phyloP scores from a whole-genome alignment of 495 filamentous ascomycete genomes.

The Geopyxis carbonaria region DNA sequence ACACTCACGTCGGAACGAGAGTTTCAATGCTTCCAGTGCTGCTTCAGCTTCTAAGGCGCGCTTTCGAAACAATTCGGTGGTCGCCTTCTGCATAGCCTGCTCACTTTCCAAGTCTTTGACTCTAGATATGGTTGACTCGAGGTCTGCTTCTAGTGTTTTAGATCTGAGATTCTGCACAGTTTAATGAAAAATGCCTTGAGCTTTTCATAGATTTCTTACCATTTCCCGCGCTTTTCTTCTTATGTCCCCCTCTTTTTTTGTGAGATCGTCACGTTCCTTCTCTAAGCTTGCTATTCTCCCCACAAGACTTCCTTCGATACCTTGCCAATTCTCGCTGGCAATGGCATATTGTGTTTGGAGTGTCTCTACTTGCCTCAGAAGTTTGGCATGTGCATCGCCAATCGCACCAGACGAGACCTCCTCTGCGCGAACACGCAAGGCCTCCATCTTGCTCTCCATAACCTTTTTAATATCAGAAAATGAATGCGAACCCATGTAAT shows the following conservation, averaged over 20 bases:
- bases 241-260: constrained; percentile 68
- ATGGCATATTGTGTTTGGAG: constrained; percentile 88
- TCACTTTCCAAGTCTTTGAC: constrained; percentile 43
- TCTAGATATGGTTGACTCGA: constrained; percentile 51
- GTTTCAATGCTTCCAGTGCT: constrained; percentile 27
- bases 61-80: constrained; percentile 44
- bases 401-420: constrained; percentile 69
- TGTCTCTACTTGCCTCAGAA: constrained; percentile 86
- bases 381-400: constrained; percentile 74
- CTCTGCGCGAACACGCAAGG: constrained; percentile 67
- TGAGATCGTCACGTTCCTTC: constrained; percentile 72
- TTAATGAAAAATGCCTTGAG: constrained; percentile 2
- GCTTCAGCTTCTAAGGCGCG: constrained; percentile 50
- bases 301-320: constrained; percentile 69
- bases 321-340: constrained; percentile 94
- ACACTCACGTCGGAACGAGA: constrained; percentile 50
- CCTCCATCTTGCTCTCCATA: constrained; percentile 81
- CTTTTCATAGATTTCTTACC: constrained; percentile 30
- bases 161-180: constrained; percentile 48
- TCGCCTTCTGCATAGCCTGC: constrained; percentile 31
- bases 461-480: constrained; percentile 28
- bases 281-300: constrained; percentile 59
- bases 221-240: constrained; percentile 72
- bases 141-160: constrained; percentile 64
- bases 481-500: not conserved